These are phyloP conservation scores for Termitomyces sp. DNA, from an alignment of 768 basidiomycete species.

Conservation along the genomic window DNA sequence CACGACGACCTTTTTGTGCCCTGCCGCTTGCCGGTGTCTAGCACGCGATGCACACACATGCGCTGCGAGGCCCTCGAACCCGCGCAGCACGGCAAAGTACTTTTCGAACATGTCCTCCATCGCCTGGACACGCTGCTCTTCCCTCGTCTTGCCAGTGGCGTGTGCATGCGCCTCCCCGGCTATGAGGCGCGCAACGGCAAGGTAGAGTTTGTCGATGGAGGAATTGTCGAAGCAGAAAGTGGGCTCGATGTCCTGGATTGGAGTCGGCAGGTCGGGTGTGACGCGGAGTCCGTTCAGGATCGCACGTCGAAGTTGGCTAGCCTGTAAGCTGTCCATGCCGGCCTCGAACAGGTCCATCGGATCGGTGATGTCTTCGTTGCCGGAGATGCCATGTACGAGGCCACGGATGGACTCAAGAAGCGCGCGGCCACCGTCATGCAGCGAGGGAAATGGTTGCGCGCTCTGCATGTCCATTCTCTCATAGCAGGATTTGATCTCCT, in stretches of 20 bases:
- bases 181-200: constrained; percentile 15
- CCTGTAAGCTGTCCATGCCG: constrained; percentile 36
- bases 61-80: constrained; percentile 9
- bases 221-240: constrained; percentile 27
- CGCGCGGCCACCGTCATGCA: constrained; percentile 14
- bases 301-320: constrained; percentile 25
- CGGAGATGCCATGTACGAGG: constrained; percentile 18
- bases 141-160: constrained; percentile 1
- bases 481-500: constrained; percentile 28
- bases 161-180: constrained; percentile 6
- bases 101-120: constrained; percentile 25
- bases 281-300: constrained; percentile 19
- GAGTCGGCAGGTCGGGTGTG: constrained; percentile 14
- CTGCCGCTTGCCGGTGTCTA: constrained; percentile 1
- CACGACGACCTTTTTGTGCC: constrained; percentile 20
- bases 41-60: constrained; percentile 9
- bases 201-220: constrained; percentile 19
- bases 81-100: constrained; percentile 13
- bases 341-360: constrained; percentile 30
- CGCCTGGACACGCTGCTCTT: constrained; percentile 14
- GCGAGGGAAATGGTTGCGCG: constrained; percentile 20
- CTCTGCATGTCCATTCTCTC: constrained; percentile 17
- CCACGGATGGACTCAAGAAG: constrained; percentile 17
- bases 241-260: constrained; percentile 16
- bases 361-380: constrained; percentile 16